Conservation (phyloP, 2,329 filamentous ascomycete species). For the Ciborinia camelliae region DNA sequence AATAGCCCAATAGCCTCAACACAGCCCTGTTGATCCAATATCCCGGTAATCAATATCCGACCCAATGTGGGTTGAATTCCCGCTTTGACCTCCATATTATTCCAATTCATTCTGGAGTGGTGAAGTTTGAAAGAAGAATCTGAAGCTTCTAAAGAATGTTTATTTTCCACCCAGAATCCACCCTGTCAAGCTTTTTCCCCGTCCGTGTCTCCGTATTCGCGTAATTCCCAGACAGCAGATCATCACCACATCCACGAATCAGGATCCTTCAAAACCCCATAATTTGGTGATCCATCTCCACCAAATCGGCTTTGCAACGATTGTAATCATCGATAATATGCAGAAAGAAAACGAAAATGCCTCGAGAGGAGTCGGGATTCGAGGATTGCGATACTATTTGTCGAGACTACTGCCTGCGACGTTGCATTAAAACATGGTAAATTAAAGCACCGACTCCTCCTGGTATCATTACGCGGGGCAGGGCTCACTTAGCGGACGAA, state of each 20-base stretch:
- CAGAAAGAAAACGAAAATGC: too few species aligned
- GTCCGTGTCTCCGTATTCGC: background rate
- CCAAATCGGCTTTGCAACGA: background rate
- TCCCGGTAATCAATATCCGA: background rate
- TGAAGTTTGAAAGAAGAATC: constrained; percentile 5
- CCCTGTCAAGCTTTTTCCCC: constrained; percentile 7
- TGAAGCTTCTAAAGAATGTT: background rate
- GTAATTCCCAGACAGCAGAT: background rate
- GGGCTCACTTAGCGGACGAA: background rate
- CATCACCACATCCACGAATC: background rate
- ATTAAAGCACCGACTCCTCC: constrained; percentile 8
- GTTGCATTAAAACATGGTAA: background rate
- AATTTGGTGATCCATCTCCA: background rate
- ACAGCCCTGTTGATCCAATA: constrained; percentile 12
- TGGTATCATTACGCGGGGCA: background rate
- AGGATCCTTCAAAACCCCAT: background rate
- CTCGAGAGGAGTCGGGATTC: too few species aligned
- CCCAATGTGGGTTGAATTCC: background rate
- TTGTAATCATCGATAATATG: too few species aligned
- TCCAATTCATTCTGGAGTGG: too few species aligned
- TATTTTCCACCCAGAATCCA: background rate
- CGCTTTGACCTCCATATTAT: background rate
- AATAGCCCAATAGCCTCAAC: background rate
- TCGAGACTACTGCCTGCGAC: background rate
- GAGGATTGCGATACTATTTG: background rate